A percentile compares a stretch with the other conserved stretches of the same genome.
These are phyloP conservation scores for Starmera caribaea DNA, from an alignment of 805 yeast species.

Conservation along the genomic window DNA sequence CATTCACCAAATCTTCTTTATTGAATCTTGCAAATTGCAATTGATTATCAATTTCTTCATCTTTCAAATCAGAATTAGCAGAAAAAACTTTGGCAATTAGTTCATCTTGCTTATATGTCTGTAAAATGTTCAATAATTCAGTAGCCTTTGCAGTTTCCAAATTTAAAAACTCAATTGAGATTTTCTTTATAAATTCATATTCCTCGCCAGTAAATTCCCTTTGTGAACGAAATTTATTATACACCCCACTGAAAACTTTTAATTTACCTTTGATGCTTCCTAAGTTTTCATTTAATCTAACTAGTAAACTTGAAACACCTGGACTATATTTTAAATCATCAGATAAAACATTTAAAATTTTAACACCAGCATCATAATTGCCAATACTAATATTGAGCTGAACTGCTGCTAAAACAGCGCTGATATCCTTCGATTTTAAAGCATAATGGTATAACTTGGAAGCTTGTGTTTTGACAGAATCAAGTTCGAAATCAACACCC, in stretches of 20 bases:
- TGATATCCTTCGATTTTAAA: constrained; percentile 18
- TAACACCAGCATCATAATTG: constrained; percentile 24
- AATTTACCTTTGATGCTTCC: constrained; percentile 26
- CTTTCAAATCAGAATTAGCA: constrained; percentile 6
- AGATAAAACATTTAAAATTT: constrained; percentile 25
- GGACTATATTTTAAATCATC: constrained; percentile 23
- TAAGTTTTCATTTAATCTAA: constrained; percentile 38
- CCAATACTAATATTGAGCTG: constrained; percentile 23
- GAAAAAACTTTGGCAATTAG: constrained; percentile 21
- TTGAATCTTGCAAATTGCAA: constrained; percentile 21
- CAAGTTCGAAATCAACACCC: constrained; percentile 8
- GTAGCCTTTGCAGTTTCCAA: constrained; percentile 3
- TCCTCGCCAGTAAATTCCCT: constrained; percentile 11
- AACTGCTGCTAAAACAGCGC: constrained; percentile 24
- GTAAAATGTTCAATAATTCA: constrained; percentile 15
- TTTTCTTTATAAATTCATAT: constrained; percentile 20
- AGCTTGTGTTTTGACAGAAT: constrained; percentile 16
- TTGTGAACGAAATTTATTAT: constrained; percentile 11
- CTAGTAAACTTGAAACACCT: constrained; percentile 39
- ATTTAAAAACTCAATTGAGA: constrained; percentile 27
- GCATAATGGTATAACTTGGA: constrained; percentile 26
- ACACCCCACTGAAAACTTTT: constrained; percentile 22
- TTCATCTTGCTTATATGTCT: constrained; percentile 16
- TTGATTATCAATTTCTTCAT: constrained; percentile 13
- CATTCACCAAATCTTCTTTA: constrained; percentile 19